Evolutionary conservation across 257 asterid genomes (phyloP), one percentile per base, ranked within the genome.

Genomic region (Petunia axillaris): DNA sequence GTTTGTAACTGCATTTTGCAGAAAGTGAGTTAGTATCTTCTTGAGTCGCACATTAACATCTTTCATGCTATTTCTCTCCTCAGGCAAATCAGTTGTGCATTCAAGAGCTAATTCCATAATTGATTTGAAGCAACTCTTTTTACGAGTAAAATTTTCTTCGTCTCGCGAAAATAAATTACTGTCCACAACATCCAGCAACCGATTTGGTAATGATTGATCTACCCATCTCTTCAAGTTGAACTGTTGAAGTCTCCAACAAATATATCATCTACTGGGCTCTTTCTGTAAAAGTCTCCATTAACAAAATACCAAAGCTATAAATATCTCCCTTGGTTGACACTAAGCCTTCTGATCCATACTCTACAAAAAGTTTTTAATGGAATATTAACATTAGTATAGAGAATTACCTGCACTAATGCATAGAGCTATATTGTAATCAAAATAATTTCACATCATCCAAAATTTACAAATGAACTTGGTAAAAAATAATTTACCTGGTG

Each of bases 201-300:
- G 48, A 36, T 43, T 1, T 39, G 83, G 83, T 1, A 68, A 57
- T 41, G 83, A 80, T 43, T 68, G 50, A 6, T 37, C 25, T 13
- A 80, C 37, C 83, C 79, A 68, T 80, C 48, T 80, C 39, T 6
- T 55, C 73, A 68, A 11, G 35, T 44, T 70, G 58, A 80, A 41
- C 10, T 80, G 35, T 44, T 70, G 58, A 80, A 41, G n/a, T 80
- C 79, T 70, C 79, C 83, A 1, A n/a, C 39, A 0, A 80, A 80
- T 63, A 57, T 50, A 38, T 57, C 73, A 70, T 70, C 79, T 43
- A 64, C 76, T 0, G 80, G 76, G 14, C 65, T 66, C 54, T 60
- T 81, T 74, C 83, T 48, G 83, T 81, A n/a, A 81, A 62, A 35
- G 65, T 75, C 43, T 81, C 83, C 80, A 75, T 62, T 40, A 81